Conservation (phyloP, 495 filamentous ascomycete genomes). For the Xylaria acuta region DNA sequence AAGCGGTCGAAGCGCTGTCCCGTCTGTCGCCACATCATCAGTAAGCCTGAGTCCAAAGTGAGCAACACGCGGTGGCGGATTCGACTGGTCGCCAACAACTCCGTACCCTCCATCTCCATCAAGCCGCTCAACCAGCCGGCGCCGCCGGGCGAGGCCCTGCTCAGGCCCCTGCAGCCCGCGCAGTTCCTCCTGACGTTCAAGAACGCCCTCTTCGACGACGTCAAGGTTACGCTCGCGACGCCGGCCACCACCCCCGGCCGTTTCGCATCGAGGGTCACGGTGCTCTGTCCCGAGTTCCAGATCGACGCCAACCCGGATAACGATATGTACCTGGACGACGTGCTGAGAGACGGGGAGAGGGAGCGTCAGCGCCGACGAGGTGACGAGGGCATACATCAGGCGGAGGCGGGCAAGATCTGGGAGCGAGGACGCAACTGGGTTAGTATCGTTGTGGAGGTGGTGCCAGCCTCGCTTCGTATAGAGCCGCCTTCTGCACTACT, state of each 20-base stretch:
- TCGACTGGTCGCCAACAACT: slow-evolving; percentile 83
- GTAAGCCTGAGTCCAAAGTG: slow-evolving; percentile 91
- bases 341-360: slow-evolving; percentile 60
- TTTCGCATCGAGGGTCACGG: slow-evolving; percentile 80
- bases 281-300: slow-evolving; percentile 93
- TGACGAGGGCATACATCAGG: slow-evolving; percentile 54
- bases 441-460: slow-evolving; percentile 86
- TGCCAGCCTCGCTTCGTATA: slow-evolving; percentile 66
- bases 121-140: slow-evolving; percentile 68
- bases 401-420: slow-evolving; percentile 94
- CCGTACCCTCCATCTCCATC: slow-evolving; percentile 81
- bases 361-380: slow-evolving; percentile 48
- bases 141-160: slow-evolving; percentile 41
- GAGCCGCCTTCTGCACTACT: slow-evolving; percentile 33
- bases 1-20: slow-evolving; percentile 93
- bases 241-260: slow-evolving; percentile 79
- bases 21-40: slow-evolving; percentile 91
- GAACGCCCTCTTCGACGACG: slow-evolving; percentile 91
- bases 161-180: slow-evolving; percentile 71
- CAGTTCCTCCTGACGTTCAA: slow-evolving; percentile 88
- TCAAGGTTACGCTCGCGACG: slow-evolving; percentile 86
- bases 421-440: slow-evolving; percentile 95
- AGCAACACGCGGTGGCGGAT: slow-evolving; percentile 86
- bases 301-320: slow-evolving; percentile 94
- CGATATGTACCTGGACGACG: slow-evolving; percentile 79